A percentile compares a stretch with the other conserved stretches of the same genome.
Conservation (phyloP, 2,329 filamentous ascomycete species). For the Hypocreales sp. region DNA sequence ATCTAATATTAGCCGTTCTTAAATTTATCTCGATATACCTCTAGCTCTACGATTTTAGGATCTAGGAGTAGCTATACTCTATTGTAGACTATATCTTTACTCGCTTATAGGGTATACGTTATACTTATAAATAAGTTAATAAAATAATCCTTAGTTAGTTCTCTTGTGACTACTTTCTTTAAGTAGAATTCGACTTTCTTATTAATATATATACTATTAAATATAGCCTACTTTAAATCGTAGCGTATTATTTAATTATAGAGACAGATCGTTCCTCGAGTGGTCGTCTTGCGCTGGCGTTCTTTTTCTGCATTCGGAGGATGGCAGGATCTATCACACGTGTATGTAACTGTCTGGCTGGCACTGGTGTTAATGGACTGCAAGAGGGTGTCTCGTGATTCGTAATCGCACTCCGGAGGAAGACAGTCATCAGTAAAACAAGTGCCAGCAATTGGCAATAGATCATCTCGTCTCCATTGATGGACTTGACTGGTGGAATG, state of each 20-base stretch:
- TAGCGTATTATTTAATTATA: background rate
- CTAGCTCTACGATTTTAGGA: slow-evolving; percentile 8
- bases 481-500: too few relatives aligned
- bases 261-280: too few relatives aligned
- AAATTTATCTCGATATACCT: slow-evolving; percentile 6
- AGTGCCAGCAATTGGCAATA: too few relatives aligned
- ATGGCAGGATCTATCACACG: too few relatives aligned
- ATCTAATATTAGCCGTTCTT: slow-evolving; percentile 10
- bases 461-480: too few relatives aligned
- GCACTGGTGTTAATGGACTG: too few relatives aligned
- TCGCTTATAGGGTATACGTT: slow-evolving; percentile 9
- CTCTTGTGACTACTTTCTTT: slow-evolving; percentile 9
- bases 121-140: slow-evolving; percentile 5
- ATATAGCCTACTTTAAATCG: slow-evolving; percentile 1
- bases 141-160: slow-evolving; percentile 1
- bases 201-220: slow-evolving; percentile 11
- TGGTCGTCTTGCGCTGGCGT: too few relatives aligned
- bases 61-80: slow-evolving; percentile 10
- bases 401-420: too few relatives aligned
- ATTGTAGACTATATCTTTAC: slow-evolving; percentile 11
- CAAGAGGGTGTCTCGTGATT: too few relatives aligned
- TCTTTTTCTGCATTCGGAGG: too few relatives aligned
- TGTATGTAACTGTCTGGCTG: too few relatives aligned
- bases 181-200: slow-evolving; percentile 6
- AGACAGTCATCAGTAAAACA: too few relatives aligned